Percentiles rank a stretch among this genome's conserved stretches.
phyloP scores from a whole-genome alignment of 495 filamentous ascomycete genomes.

The Neurospora sp. region DNA sequence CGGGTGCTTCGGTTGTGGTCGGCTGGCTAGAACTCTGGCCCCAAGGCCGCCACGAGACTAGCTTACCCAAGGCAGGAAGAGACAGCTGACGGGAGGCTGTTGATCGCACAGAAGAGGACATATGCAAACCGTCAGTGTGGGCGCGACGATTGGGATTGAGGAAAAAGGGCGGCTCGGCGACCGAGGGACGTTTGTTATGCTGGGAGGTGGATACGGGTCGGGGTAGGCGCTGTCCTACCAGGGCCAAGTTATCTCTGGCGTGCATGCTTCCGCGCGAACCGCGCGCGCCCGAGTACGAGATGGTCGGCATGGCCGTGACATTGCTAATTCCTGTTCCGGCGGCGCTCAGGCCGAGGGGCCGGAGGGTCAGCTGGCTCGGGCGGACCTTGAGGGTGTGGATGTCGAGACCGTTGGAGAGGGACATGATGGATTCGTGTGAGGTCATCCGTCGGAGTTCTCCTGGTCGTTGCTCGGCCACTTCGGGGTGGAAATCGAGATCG shows the following conservation, averaged over 20 bases:
- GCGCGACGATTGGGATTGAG: constrained; percentile 8
- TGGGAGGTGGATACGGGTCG: neutral
- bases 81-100: constrained; percentile 7
- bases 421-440: constrained; percentile 48
- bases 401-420: constrained; percentile 42
- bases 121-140: constrained; percentile 14
- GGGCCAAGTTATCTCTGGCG: constrained; percentile 28
- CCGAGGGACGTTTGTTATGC: neutral
- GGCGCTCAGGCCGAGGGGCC: constrained; percentile 32
- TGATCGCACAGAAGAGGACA: constrained; percentile 1
- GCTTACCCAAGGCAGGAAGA: constrained; percentile 24
- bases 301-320: constrained; percentile 30
- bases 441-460: constrained; percentile 26
- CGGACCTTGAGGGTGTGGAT: constrained; percentile 44
- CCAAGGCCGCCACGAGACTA: constrained; percentile 41
- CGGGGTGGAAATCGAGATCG: constrained; percentile 9
- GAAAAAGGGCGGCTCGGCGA: constrained; percentile 1
- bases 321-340: constrained; percentile 33
- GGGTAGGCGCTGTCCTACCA: constrained; percentile 16
- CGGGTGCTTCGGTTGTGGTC: neutral
- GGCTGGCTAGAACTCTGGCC: constrained; percentile 1
- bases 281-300: constrained; percentile 19
- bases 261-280: constrained; percentile 29
- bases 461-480: constrained; percentile 5
- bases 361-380: constrained; percentile 41